Evolutionary conservation across 2,329 filamentous ascomycete genomes (phyloP), one percentile per base, ranked within the genome.

Genomic region (Claviceps africana): DNA sequence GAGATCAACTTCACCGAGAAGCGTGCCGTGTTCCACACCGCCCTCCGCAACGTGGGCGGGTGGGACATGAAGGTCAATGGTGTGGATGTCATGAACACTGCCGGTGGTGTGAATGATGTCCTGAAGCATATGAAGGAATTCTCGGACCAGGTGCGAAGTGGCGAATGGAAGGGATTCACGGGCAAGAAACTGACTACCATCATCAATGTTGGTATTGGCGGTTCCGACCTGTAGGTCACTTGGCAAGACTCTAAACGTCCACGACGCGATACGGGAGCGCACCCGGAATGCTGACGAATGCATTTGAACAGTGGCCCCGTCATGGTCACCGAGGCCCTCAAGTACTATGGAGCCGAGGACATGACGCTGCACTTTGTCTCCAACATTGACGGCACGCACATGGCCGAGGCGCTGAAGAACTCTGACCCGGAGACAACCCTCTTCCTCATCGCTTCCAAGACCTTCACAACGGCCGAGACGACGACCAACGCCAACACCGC

Each of bases 1-100:
- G 91, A 94, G 79, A 97, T 98, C 78, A 98, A 98, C 81, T 96
- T 96, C 74, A 98, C 93, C 55, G 93, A 98, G 77, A 77, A 91
- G 67, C 85, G 93, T 58, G 93, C 93, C 59, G 93, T 98, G 59
- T 95, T 95, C 76, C 93, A 98, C 73, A 81, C 88, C 60, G 93
- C 93, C 48, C 79, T 98, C 65, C 86, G 93, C 68, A 98, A 98
- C 69, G 83, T 89, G 58, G 78, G 81, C 67, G 89, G 87, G 67
- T 82, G 87, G 78, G 82, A 78, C 28, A 83, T 85, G 76, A 75
- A 88, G 71, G 93, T 97, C 33, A 85, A 96, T 59, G 91, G 90
- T 56, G 75, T 89, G 72, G 91, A 94, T 66, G 93, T 98, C 64
- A 91, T 96, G 68, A 89, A 85, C 69, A 82, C 85, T 56, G 81